These are phyloP conservation scores for Tephrocybe sp. DNA, from an alignment of 768 basidiomycete species.

Conservation along the genomic window DNA sequence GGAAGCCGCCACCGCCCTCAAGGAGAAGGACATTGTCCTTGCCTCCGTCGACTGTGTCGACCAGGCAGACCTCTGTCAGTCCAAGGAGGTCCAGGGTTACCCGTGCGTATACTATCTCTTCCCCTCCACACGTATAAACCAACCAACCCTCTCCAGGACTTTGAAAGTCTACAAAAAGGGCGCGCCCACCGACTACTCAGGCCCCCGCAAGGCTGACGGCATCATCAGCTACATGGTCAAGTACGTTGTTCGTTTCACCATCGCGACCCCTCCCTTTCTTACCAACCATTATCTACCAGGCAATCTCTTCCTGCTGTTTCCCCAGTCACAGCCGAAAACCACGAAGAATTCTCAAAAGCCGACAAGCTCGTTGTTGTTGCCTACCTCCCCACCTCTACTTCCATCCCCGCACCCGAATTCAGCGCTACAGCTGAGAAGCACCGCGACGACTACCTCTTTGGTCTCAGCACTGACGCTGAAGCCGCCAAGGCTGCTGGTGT, in stretches of 20 bases:
- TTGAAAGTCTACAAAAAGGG: slow-evolving; percentile 93
- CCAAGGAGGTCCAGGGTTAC: slow-evolving; percentile 89
- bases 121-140: not conserved
- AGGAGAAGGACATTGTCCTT: slow-evolving; percentile 85
- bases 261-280: slow-evolving; percentile 9
- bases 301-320: slow-evolving; percentile 95
- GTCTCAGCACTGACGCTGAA: slow-evolving; percentile 72
- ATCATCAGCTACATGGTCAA: slow-evolving; percentile 97
- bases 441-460: slow-evolving; percentile 94
- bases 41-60: slow-evolving; percentile 98
- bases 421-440: slow-evolving; percentile 78
- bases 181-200: slow-evolving; percentile 74
- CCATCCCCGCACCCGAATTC: slow-evolving; percentile 72
- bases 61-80: slow-evolving; percentile 86
- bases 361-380: slow-evolving; percentile 92
- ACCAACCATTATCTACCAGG: slow-evolving; percentile 32
- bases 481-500: slow-evolving; percentile 71
- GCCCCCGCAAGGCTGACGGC: slow-evolving; percentile 92
- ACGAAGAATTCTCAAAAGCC: slow-evolving; percentile 80
- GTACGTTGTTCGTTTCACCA: slow-evolving; percentile 42
- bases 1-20: slow-evolving; percentile 90
- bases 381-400: slow-evolving; percentile 75
- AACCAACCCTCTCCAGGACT: slow-evolving; percentile 49
- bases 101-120: slow-evolving; percentile 56
- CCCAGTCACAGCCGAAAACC: slow-evolving; percentile 71